phyloP scores from a whole-genome alignment of 2,329 filamentous ascomycete genomes.

The Canariomyces notabilis region DNA sequence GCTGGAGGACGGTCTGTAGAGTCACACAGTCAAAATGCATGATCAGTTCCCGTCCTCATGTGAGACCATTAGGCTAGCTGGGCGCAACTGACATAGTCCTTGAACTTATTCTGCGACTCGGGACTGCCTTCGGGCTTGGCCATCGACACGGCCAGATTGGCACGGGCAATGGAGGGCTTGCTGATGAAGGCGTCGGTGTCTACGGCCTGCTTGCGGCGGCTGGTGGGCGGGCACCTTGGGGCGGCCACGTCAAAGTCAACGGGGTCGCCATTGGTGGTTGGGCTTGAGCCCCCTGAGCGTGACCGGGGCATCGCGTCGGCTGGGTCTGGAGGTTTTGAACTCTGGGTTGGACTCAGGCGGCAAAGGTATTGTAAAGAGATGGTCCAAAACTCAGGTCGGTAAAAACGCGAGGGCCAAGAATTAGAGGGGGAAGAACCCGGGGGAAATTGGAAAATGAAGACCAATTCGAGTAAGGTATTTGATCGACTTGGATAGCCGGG shows the following conservation, averaged over 20 bases:
- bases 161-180: constrained; percentile 18
- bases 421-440: too few species aligned
- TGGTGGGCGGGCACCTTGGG: constrained; percentile 6
- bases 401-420: too few species aligned
- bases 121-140: constrained; percentile 14
- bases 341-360: too few species aligned
- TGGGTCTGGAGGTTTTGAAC: too few species aligned
- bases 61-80: too few species aligned
- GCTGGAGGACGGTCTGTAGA: constrained; percentile 33
- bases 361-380: too few species aligned
- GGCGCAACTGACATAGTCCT: constrained; percentile 11
- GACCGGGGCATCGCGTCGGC: background rate
- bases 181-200: constrained; percentile 9
- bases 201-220: constrained; percentile 15
- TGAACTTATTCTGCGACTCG: constrained; percentile 1
- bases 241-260: constrained; percentile 13
- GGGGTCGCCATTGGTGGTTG: background rate
- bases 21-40: background rate
- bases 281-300: background rate
- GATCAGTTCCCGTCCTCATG: too few species aligned
- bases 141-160: constrained; percentile 19
- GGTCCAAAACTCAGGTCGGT: too few species aligned
- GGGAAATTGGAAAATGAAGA: too few species aligned
- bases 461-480: too few species aligned
- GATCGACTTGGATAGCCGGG: too few species aligned